A percentile compares a stretch with the other conserved stretches of the same genome.
phyloP scores from a whole-genome alignment of 2,329 filamentous ascomycete genomes.

The Phialocephala subalpina region DNA sequence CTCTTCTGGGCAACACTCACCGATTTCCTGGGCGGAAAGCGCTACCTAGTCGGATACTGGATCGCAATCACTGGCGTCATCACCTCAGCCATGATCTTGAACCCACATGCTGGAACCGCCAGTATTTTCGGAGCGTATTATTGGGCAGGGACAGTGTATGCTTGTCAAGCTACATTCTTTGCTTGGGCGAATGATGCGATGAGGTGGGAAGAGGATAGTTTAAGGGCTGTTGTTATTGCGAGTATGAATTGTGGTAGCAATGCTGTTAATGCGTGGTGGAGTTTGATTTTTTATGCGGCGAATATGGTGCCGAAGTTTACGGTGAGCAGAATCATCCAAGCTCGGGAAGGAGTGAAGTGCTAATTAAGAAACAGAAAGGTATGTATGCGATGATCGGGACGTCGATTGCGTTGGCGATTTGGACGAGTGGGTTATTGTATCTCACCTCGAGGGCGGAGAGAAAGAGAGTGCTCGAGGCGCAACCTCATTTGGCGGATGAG shows the following conservation, averaged over 20 bases:
- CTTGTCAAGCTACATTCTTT: slow-evolving; percentile 78
- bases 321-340: slow-evolving; percentile 29
- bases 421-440: slow-evolving; percentile 63
- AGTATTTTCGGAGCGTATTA: slow-evolving; percentile 74
- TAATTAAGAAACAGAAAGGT: slow-evolving; percentile 55
- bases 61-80: slow-evolving; percentile 70
- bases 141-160: slow-evolving; percentile 74
- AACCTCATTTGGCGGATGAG: slow-evolving; percentile 17
- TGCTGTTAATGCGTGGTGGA: slow-evolving; percentile 78
- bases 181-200: slow-evolving; percentile 76
- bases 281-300: slow-evolving; percentile 74
- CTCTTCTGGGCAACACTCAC: slow-evolving; percentile 75
- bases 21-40: slow-evolving; percentile 68
- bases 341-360: neutral
- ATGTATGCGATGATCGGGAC: slow-evolving; percentile 78
- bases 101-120: slow-evolving; percentile 47
- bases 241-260: slow-evolving; percentile 77
- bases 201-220: slow-evolving; percentile 68
- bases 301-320: slow-evolving; percentile 64
- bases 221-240: slow-evolving; percentile 72
- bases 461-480: slow-evolving; percentile 25
- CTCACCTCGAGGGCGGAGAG: slow-evolving; percentile 51
- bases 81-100: slow-evolving; percentile 68
- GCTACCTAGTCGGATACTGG: slow-evolving; percentile 72
- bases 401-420: slow-evolving; percentile 65